Evolutionary conservation across 1,284 basidiomycete genomes (phyloP).

Genomic region (Ganoderma lucidum): DNA sequence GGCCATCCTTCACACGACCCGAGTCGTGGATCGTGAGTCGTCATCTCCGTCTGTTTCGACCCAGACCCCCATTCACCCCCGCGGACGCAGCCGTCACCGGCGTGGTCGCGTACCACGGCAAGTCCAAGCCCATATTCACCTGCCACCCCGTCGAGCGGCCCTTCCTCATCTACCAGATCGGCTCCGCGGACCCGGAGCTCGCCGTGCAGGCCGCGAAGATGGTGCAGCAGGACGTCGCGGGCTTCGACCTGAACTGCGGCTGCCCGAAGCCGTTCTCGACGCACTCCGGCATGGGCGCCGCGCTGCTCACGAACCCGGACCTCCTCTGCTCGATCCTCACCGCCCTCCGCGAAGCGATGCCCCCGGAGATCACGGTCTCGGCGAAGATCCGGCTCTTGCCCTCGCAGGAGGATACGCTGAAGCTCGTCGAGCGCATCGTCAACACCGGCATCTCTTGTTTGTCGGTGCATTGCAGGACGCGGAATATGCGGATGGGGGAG

Average conservation of each 20-base stretch:
- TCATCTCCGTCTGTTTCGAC: slow-evolving; percentile 11
- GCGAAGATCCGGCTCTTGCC: slow-evolving; percentile 94
- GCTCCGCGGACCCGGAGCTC: slow-evolving; percentile 87
- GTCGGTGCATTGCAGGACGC: slow-evolving; percentile 96
- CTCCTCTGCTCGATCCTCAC: slow-evolving; percentile 88
- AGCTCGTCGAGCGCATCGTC: slow-evolving; percentile 87
- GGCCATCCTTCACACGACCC: slow-evolving; percentile 88
- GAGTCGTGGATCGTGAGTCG: slow-evolving; percentile 85
- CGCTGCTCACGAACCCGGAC: slow-evolving; percentile 91
- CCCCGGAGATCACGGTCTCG: slow-evolving; percentile 82
- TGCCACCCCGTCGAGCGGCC: slow-evolving; percentile 96
- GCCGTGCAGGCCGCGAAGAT: slow-evolving; percentile 92
- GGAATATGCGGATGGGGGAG: slow-evolving; percentile 90
- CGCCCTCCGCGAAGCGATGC: slow-evolving; percentile 78
- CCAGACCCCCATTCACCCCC: slow-evolving; percentile 12
- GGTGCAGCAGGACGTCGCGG: slow-evolving; percentile 91
- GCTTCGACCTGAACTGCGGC: slow-evolving; percentile 95
- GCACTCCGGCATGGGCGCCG: slow-evolving; percentile 96
- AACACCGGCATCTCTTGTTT: slow-evolving; percentile 89
- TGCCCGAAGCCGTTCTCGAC: slow-evolving; percentile 98
- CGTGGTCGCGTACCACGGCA: slow-evolving; percentile 88
- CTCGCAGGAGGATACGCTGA: slow-evolving; percentile 86
- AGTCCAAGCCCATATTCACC: slow-evolving; percentile 87
- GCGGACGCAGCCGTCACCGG: slow-evolving; percentile 75
- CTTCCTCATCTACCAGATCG: slow-evolving; percentile 92